Evolutionary conservation across 1,284 basidiomycete species (phyloP).

Genomic region (Leccinum fallax): DNA sequence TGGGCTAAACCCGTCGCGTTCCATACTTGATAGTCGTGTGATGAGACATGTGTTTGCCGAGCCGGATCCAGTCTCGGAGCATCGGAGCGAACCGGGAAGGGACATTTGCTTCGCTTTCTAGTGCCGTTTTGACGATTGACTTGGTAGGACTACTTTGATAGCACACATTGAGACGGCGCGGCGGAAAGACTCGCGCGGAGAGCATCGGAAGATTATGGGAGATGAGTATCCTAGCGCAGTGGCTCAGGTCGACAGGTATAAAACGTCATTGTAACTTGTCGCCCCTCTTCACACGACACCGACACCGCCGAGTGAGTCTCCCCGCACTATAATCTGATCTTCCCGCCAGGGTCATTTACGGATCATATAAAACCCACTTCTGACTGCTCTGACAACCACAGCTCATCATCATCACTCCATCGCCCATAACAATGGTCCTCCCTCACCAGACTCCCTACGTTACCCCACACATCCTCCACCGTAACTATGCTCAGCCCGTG

Average conservation of each 20-base stretch:
- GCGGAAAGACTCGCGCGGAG: constrained; percentile 29
- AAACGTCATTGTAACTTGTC: constrained; percentile 20
- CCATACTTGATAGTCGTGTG: background rate
- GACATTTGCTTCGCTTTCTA: constrained; percentile 2
- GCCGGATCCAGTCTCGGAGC: constrained; percentile 1
- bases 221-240: constrained; percentile 30
- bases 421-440: constrained; percentile 50
- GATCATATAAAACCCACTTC: constrained; percentile 22
- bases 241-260: constrained; percentile 33
- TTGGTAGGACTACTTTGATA: background rate
- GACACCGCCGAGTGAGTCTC: constrained; percentile 26
- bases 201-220: constrained; percentile 44
- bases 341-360: constrained; percentile 23
- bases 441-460: constrained; percentile 76
- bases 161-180: background rate
- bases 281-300: constrained; percentile 2
- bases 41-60: background rate
- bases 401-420: constrained; percentile 1
- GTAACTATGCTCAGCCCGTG: constrained; percentile 72
- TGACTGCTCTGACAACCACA: constrained; percentile 15
- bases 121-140: background rate
- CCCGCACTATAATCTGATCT: background rate
- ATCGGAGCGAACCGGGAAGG: constrained; percentile 27
- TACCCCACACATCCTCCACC: constrained; percentile 83
- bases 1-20: background rate